Conservation (phyloP, 2,329 filamentous ascomycete species). For the Beauveria varroae region DNA sequence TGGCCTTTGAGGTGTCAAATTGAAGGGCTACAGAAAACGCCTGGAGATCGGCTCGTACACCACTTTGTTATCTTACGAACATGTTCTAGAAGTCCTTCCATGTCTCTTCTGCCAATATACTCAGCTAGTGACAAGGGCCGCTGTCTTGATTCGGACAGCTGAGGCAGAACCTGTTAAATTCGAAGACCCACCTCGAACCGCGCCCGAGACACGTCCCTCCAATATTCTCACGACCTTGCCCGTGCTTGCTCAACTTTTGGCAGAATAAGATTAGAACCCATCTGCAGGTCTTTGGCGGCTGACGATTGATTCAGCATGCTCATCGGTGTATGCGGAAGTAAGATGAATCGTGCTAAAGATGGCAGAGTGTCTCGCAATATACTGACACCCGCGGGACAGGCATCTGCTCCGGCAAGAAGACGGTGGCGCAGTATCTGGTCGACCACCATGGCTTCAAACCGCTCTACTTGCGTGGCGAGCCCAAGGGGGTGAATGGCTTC, state of each 20-base stretch:
- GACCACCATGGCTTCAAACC: constrained; percentile 75
- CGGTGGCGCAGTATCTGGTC: constrained; percentile 80
- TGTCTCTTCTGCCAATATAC: not conserved
- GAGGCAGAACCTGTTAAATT: not conserved
- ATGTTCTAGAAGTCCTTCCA: too few species aligned
- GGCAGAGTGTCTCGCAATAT: not conserved
- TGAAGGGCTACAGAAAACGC: too few species aligned
- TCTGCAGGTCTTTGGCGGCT: not conserved
- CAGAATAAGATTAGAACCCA: constrained; percentile 1
- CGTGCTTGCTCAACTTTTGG: not conserved
- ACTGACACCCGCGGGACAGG: constrained; percentile 39
- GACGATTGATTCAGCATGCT: constrained; percentile 46
- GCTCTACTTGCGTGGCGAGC: constrained; percentile 46
- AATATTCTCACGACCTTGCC: not conserved
- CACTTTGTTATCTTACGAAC: too few species aligned
- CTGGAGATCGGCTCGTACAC: too few species aligned
- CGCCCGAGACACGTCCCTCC: constrained; percentile 8
- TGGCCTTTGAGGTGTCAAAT: too few species aligned
- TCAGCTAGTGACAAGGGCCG: not conserved
- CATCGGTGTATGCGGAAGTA: constrained; percentile 70
- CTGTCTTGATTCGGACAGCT: not conserved
- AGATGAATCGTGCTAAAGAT: constrained; percentile 16
- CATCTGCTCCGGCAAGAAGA: constrained; percentile 88
- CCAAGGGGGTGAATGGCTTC: not conserved
- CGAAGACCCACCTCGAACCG: constrained; percentile 7